phyloP scores from a whole-genome alignment of 805 yeast genomes.

The Starmera caribaea region DNA sequence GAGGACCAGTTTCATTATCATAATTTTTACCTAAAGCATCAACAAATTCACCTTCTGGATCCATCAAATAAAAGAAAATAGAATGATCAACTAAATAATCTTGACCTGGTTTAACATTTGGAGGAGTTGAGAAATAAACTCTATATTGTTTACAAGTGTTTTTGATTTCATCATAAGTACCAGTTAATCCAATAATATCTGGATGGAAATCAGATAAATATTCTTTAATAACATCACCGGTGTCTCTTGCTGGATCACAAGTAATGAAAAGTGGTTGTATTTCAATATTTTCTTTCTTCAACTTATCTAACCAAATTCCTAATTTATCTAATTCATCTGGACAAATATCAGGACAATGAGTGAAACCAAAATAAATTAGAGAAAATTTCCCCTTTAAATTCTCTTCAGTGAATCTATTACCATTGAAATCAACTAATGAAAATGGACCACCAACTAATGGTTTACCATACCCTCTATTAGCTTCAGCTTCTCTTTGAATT shows the following conservation, averaged over 20 bases:
- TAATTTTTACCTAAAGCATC: conserved; percentile 92
- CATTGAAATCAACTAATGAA: conserved; percentile 58
- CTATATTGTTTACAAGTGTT: conserved; percentile 80
- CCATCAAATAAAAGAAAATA: conserved; percentile 94
- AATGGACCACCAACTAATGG: conserved; percentile 93
- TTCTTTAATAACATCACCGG: conserved; percentile 74
- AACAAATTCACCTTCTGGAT: conserved; percentile 93
- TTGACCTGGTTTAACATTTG: conserved; percentile 88
- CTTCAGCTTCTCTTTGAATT: conserved; percentile 70
- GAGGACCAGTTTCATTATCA: conserved; percentile 67
- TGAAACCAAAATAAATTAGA: conserved; percentile 89
- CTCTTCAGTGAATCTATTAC: conserved; percentile 66
- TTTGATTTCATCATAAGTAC: conserved; percentile 79
- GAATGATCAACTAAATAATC: conserved; percentile 97
- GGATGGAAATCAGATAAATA: conserved; percentile 88
- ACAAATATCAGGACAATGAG: conserved; percentile 97
- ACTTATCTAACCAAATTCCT: conserved; percentile 52
- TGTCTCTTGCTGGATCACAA: conserved; percentile 94
- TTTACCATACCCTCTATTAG: conserved; percentile 81
- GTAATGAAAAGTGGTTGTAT: conserved; percentile 88
- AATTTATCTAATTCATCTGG: conserved; percentile 95
- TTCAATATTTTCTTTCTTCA: conserved; percentile 48
- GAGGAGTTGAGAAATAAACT: conserved; percentile 96
- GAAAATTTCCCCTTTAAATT: conserved; percentile 73
- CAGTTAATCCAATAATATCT: conserved; percentile 83